Evolutionary conservation across 441 rosid genomes (phyloP).

Genomic region (Theobroma grandiflorum): DNA sequence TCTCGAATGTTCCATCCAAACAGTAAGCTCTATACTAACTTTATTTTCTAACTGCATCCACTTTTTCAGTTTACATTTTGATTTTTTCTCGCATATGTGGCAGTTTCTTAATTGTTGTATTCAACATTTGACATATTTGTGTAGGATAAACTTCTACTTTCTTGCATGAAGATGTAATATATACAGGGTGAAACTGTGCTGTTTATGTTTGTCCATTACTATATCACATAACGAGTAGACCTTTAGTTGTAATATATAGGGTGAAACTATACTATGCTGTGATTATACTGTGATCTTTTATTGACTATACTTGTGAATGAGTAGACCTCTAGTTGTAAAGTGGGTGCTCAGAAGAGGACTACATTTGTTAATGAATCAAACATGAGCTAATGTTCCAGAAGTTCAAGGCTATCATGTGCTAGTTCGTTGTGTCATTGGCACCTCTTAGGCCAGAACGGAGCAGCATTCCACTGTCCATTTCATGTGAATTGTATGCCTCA

Average conservation of each 20-base stretch:
- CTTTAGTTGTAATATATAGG: not conserved
- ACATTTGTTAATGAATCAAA: not conserved
- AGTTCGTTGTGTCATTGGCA: not conserved
- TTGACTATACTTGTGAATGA: not conserved
- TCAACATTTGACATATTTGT: not conserved
- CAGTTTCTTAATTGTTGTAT: not conserved
- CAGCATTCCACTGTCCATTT: not conserved
- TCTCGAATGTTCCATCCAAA: constrained; percentile 85
- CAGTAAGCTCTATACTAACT: constrained; percentile 49
- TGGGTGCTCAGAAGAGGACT: not conserved
- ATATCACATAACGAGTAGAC: too few species aligned
- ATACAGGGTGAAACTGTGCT: not conserved
- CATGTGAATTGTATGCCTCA: not conserved
- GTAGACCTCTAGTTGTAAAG: not conserved
- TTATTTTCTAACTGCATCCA: not conserved
- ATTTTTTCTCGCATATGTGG: constrained; percentile 4
- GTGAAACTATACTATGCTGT: not conserved
- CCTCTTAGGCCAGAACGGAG: not conserved
- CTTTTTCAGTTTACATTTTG: not conserved
- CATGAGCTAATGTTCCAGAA: constrained; percentile 6
- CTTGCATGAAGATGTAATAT: not conserved
- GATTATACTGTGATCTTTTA: not conserved
- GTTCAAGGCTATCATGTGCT: not conserved
- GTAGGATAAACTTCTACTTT: not conserved
- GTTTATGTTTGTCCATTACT: too few species aligned